Evolutionary conservation across 768 basidiomycete species (phyloP), one percentile per base, ranked within the genome.

Genomic region (Amanita molliuscula): DNA sequence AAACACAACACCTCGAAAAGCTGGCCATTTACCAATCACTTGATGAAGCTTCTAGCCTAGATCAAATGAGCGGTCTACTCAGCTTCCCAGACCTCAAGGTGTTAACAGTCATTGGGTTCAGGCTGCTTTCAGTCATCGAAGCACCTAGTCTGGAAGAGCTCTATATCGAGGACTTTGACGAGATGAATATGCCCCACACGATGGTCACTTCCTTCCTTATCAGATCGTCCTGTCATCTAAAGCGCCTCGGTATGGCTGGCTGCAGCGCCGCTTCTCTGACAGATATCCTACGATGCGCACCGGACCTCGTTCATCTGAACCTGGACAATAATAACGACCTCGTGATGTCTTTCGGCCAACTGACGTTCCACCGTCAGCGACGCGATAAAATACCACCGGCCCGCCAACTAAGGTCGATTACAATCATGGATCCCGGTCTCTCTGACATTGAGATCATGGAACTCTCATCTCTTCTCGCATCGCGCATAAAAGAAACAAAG

Each of bases 1-100:
- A 48, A 41, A 29, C 48, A 9, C 29, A 31, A 18, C 38, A 28
- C n/a, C 38, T 48, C 11, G 48, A 48, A 23, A 48, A 48, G 28
- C 38, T 48, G 1, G 48, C 36, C 16, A 31, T 48, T 6, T 29
- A 33, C 13, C 13, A 31, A 21, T 31, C 26, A 11, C 31, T 40
- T 7, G 34, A 35, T n/a, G 31, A 34, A 2, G 18, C n/a, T 13
- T 21, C 18, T 29, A 13, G n/a, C 16, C 35, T 37, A 26, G n/a
- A 41, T 28, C 23, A 3, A 9, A 31, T 20, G 20, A 15, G 10
- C 29, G 11, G 37, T n/a, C 8, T 28, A 26, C 15, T 48, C 18
- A 48, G 6, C 26, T 48, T 48, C 25, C 28, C 36, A 6, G 16
- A 36, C 15, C 48, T 48, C 25, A 42, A 48, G 20, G 48, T 41